Conservation (phyloP, 73 alveolate genomes). For the Paramecium sexaurelia region DNA sequence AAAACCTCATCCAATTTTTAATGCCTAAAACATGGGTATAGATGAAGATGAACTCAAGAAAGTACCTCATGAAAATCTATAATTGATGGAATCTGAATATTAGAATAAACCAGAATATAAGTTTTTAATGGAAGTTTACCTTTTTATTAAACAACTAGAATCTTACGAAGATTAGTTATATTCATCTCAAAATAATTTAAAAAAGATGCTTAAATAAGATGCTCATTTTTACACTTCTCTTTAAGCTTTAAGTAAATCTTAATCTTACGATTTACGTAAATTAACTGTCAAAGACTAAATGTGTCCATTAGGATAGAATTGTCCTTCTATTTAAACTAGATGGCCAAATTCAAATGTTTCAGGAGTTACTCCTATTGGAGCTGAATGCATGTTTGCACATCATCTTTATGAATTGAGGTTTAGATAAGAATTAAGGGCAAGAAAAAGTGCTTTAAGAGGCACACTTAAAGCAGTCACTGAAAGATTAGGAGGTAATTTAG, state of each 20-base stretch:
- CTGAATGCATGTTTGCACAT: slow-evolving; percentile 80
- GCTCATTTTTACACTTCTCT: neutral
- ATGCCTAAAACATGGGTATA: neutral
- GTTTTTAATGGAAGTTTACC: slow-evolving; percentile 45
- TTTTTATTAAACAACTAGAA: slow-evolving; percentile 1
- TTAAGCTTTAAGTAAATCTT: neutral
- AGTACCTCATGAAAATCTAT: neutral
- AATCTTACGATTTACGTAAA: slow-evolving; percentile 20
- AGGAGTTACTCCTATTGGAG: slow-evolving; percentile 47
- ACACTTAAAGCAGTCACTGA: neutral
- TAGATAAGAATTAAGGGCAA: slow-evolving; percentile 1
- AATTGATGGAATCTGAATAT: slow-evolving; percentile 63
- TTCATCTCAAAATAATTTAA: neutral
- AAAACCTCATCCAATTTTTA: slow-evolving; percentile 15
- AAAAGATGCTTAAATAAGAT: neutral
- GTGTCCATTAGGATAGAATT: slow-evolving; percentile 52
- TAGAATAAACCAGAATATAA: slow-evolving; percentile 23
- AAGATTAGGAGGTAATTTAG: slow-evolving; percentile 1
- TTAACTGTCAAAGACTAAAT: slow-evolving; percentile 7
- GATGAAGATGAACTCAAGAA: slow-evolving; percentile 42
- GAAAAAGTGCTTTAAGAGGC: slow-evolving; percentile 43
- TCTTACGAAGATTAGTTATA: neutral
- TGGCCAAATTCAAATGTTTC: slow-evolving; percentile 57
- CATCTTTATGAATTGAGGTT: slow-evolving; percentile 72
- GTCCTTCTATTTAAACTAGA: slow-evolving; percentile 53